Evolutionary conservation across 2,329 filamentous ascomycete species (phyloP), one percentile per base, ranked within the genome.

Genomic region (Sporothrix brasiliensis): DNA sequence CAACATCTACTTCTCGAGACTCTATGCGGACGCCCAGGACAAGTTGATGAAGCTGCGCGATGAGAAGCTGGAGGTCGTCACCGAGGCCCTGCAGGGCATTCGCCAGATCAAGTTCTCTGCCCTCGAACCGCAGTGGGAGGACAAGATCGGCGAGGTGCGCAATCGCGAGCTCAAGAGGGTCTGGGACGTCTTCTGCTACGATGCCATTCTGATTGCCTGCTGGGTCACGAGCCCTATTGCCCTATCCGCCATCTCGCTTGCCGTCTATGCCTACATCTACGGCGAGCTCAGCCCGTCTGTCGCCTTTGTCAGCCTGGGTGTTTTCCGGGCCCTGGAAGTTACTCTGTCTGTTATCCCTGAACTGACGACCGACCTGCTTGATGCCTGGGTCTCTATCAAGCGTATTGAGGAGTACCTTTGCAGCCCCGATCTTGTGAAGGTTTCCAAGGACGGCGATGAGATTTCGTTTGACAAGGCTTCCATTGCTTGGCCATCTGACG

Each of bases 101-200:
- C 87, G 91, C 1, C 92, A 95, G 78, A 92, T 95, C 80, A 95
- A 95, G 76, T 93, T 94, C 75, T 91, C 91, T 0, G 92, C 92
- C 0, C 80, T 93, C 1, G 92, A 94, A 78, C 80, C 82, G 24
- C 87, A 91, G 74, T 94, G 92, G 92, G 88, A 93, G 77, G 82
- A 84, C 19, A 91, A 89, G 72, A 91, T 95, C 77, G 79, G 84
- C 72, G 78, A 85, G 72, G 86, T 89, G 9, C 84, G 92, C 75
- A 85, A 89, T 56, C 86, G 84, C 61, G 92, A 94, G 77, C 83
- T 94, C 11, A 79, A 80, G 5, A 87, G 87, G 27, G 84, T 92
- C 49, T 92, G 90, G 87, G 83, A 81, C 52, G 85, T 88, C 1
- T 93, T 92, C 75, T 76, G 85, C 61, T 86, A 84, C 54, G 90